A percentile compares a stretch with the other conserved stretches of the same genome.
Evolutionary conservation across 768 basidiomycete species (phyloP).

Genomic region (Auricularia sp.): DNA sequence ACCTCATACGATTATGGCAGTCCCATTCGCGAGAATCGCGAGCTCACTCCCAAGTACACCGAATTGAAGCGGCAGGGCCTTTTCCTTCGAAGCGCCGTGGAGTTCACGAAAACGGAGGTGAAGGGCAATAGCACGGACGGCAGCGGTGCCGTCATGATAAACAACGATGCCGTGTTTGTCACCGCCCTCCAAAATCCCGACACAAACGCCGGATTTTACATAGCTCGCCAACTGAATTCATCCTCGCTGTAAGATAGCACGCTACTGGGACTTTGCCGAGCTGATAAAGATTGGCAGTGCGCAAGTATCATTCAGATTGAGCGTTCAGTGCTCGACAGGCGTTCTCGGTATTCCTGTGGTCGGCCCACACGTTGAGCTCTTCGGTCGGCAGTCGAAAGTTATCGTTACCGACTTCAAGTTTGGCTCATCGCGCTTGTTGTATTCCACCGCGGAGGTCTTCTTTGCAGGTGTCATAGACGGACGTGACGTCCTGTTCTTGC

Average conservation of each 20-base stretch:
- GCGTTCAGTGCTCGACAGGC: constrained; percentile 43
- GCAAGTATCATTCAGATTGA: constrained; percentile 47
- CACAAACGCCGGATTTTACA: constrained; percentile 53
- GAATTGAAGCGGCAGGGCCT: constrained; percentile 71
- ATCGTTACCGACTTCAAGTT: constrained; percentile 64
- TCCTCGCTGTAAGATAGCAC: constrained; percentile 18
- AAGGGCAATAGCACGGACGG: constrained; percentile 43
- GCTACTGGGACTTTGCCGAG: not conserved
- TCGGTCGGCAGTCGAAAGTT: constrained; percentile 65
- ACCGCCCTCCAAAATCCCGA: constrained; percentile 63
- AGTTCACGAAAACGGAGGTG: constrained; percentile 73
- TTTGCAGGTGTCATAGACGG: constrained; percentile 52
- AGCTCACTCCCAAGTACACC: constrained; percentile 54
- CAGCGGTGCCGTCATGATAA: constrained; percentile 32
- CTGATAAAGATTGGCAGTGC: constrained; percentile 21
- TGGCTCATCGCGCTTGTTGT: constrained; percentile 47
- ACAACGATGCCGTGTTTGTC: constrained; percentile 42
- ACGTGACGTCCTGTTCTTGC: constrained; percentile 54
- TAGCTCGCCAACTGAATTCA: constrained; percentile 57
- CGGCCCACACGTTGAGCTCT: constrained; percentile 43
- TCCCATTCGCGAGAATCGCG: constrained; percentile 43
- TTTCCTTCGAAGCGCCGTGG: constrained; percentile 69
- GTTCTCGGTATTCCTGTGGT: constrained; percentile 46
- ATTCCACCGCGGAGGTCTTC: constrained; percentile 66
- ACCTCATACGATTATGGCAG: constrained; percentile 70